A percentile compares a stretch with the other conserved stretches of the same genome.
These are phyloP conservation scores for Tulasnella sp. DNA, from an alignment of 768 basidiomycete species.

Conservation along the genomic window DNA sequence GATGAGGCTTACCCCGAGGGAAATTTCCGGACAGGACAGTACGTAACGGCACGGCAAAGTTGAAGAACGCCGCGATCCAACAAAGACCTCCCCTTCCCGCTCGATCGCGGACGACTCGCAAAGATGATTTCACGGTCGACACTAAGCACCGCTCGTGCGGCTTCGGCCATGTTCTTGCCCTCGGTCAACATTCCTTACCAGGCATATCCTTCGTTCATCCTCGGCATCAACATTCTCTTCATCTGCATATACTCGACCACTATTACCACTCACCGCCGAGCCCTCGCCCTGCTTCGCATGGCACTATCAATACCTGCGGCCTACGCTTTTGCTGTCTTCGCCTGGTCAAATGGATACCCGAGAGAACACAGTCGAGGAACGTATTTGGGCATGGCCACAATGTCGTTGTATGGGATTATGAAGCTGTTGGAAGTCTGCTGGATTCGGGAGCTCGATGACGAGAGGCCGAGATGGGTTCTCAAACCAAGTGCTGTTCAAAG, in stretches of 20 bases:
- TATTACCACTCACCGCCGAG: not conserved
- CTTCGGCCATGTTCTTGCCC: not conserved
- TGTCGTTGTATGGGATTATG: not conserved
- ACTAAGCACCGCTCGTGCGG: not conserved
- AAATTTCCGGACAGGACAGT: too few species aligned
- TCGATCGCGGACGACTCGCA: too few species aligned
- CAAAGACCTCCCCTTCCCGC: too few species aligned
- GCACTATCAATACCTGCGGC: slow-evolving; percentile 4
- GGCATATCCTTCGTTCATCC: not conserved
- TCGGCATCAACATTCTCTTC: not conserved
- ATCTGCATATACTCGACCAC: slow-evolving; percentile 9
- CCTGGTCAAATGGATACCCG: not conserved
- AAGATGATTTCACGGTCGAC: not conserved
- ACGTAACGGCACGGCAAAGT: too few species aligned
- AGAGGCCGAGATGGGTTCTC: slow-evolving; percentile 4
- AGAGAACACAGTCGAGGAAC: not conserved
- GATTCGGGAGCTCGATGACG: not conserved
- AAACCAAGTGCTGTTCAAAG: not conserved
- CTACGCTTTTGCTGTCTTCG: not conserved
- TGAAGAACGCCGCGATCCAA: too few species aligned
- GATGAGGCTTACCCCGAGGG: too few species aligned
- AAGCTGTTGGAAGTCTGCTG: slow-evolving; percentile 1
- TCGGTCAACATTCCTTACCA: not conserved
- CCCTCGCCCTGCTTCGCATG: not conserved
- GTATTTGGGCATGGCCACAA: slow-evolving; percentile 3